Conservation (phyloP, 306 rosid genomes). For the Trifolium subterraneum region DNA sequence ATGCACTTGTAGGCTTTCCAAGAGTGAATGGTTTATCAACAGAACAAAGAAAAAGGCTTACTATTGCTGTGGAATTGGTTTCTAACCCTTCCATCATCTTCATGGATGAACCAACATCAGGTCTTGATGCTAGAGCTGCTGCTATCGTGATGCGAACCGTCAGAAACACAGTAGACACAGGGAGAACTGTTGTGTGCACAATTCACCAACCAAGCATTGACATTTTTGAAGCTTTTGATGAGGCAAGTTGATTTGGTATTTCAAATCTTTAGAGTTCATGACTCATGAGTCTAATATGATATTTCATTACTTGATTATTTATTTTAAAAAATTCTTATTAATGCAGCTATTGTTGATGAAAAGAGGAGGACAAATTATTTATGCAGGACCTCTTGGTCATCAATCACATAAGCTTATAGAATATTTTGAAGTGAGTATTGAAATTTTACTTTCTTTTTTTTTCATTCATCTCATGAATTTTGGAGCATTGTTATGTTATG, state of each 20-base stretch:
- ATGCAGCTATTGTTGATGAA: slow-evolving; percentile 58
- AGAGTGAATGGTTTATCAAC: slow-evolving; percentile 55
- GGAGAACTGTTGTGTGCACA: slow-evolving; percentile 52
- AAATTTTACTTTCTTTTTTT: background rate
- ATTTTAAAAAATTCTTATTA: background rate
- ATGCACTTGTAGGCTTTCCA: slow-evolving; percentile 57
- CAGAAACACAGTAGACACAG: slow-evolving; percentile 46
- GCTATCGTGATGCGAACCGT: slow-evolving; percentile 50
- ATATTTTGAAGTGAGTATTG: slow-evolving; percentile 60
- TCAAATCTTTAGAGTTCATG: background rate
- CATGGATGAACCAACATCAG: slow-evolving; percentile 56
- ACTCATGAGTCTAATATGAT: background rate
- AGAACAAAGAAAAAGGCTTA: slow-evolving; percentile 66
- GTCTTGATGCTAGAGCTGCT: slow-evolving; percentile 56
- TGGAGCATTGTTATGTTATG: background rate
- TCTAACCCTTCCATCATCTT: slow-evolving; percentile 53
- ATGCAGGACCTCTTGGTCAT: slow-evolving; percentile 57
- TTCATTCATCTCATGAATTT: background rate
- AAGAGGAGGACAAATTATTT: slow-evolving; percentile 66
- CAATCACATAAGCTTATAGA: slow-evolving; percentile 53
- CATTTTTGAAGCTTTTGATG: slow-evolving; percentile 53
- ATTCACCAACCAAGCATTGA: slow-evolving; percentile 55
- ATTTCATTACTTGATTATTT: background rate
- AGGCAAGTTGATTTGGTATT: slow-evolving; percentile 26
- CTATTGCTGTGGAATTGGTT: slow-evolving; percentile 65